phyloP scores from a whole-genome alignment of 306 rosid genomes.

The Oemleria cerasiformis region DNA sequence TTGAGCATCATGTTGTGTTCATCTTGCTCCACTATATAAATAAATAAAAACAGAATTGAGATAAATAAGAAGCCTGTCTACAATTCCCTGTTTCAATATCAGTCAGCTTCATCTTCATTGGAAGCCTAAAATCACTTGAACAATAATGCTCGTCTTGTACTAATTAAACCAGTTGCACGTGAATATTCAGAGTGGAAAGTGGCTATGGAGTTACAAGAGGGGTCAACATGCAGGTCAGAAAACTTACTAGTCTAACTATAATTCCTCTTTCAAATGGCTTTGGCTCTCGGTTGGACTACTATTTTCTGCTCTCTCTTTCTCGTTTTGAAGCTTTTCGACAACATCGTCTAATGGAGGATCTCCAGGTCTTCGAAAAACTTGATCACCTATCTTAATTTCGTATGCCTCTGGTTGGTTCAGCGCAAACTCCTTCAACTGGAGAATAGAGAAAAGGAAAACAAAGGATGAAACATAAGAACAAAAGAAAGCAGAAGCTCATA shows the following conservation, averaged over 20 bases:
- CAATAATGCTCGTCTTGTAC: neutral
- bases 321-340: slow-evolving; percentile 43
- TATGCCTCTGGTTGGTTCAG: slow-evolving; percentile 75
- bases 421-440: slow-evolving; percentile 82
- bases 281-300: slow-evolving; percentile 28
- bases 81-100: no score
- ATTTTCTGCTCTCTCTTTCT: slow-evolving; percentile 37
- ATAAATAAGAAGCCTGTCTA: no score
- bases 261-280: slow-evolving; percentile 45
- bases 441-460: neutral
- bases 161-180: no score
- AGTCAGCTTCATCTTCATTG: neutral
- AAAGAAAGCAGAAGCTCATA: neutral
- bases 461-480: neutral
- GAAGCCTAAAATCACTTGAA: neutral
- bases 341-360: slow-evolving; percentile 81
- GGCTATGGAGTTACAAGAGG: neutral
- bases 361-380: slow-evolving; percentile 70
- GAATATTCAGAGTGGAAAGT: neutral
- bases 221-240: neutral
- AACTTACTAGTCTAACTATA: slow-evolving; percentile 33
- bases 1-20: neutral
- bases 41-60: neutral
- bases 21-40: neutral
- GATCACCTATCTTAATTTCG: slow-evolving; percentile 82